A percentile compares a stretch with the other conserved stretches of the same genome.
Conservation (phyloP, 2,329 filamentous ascomycete genomes). For the Thyridium curvatum region DNA sequence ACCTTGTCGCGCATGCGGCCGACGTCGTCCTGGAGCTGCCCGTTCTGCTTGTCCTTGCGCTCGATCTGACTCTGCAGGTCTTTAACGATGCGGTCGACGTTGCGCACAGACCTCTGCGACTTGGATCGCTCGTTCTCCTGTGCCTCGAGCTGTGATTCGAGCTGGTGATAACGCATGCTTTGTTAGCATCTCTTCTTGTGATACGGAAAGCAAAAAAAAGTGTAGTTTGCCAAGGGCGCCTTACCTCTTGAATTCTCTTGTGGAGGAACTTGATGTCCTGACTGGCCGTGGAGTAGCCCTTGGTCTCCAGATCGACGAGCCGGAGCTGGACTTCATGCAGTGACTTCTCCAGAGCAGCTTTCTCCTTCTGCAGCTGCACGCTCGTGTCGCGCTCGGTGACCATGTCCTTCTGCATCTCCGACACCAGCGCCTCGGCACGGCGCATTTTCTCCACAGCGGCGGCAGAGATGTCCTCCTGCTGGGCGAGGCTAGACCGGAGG, state of each 20-base stretch:
- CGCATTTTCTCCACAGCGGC: slow-evolving; percentile 97
- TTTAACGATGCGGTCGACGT: slow-evolving; percentile 88
- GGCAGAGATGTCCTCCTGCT: slow-evolving; percentile 86
- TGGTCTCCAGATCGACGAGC: slow-evolving; percentile 91
- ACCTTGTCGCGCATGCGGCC: slow-evolving; percentile 82
- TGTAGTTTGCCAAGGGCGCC: slow-evolving; percentile 24
- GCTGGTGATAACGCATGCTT: slow-evolving; percentile 39
- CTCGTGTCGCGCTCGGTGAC: slow-evolving; percentile 77
- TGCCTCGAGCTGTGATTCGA: slow-evolving; percentile 79
- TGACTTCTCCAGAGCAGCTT: slow-evolving; percentile 80
- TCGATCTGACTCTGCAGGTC: slow-evolving; percentile 90
- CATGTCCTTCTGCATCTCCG: slow-evolving; percentile 91
- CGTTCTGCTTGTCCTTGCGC: slow-evolving; percentile 82
- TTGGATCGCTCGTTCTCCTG: slow-evolving; percentile 74
- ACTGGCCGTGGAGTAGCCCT: slow-evolving; percentile 89
- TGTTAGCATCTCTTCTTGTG: slow-evolving; percentile 8
- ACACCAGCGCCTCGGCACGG: slow-evolving; percentile 77
- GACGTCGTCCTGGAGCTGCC: slow-evolving; percentile 76
- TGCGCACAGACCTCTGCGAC: slow-evolving; percentile 81
- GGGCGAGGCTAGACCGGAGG: slow-evolving; percentile 79
- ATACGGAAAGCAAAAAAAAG: not conserved
- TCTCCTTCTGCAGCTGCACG: slow-evolving; percentile 80
- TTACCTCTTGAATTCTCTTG: slow-evolving; percentile 90
- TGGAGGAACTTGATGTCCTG: slow-evolving; percentile 94
- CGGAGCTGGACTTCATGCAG: slow-evolving; percentile 86